Conservation (phyloP, 2,329 filamentous ascomycete species). For the Alternaria sp. region DNA sequence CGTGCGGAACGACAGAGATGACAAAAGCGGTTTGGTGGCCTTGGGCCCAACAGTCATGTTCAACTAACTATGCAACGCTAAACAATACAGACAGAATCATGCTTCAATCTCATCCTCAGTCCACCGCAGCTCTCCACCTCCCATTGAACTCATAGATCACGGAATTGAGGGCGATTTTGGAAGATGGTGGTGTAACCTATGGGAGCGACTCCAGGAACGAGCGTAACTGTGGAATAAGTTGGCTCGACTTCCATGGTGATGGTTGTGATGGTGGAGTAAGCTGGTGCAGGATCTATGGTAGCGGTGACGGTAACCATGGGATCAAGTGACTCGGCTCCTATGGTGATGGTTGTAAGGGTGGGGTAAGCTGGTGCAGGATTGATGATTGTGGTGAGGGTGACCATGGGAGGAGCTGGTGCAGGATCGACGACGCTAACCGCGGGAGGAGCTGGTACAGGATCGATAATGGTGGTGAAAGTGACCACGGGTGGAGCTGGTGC, state of each 20-base stretch:
- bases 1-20: not conserved
- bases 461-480: not conserved
- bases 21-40: slow-evolving; percentile 8
- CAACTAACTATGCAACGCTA: not conserved
- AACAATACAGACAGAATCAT: slow-evolving; percentile 4
- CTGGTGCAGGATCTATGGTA: not conserved
- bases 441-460: not conserved
- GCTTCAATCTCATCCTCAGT: not conserved
- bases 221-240: slow-evolving; percentile 1
- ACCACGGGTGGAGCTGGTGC: not conserved
- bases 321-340: not conserved
- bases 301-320: not conserved
- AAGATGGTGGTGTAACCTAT: not conserved
- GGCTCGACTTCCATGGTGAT: not conserved
- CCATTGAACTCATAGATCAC: not conserved
- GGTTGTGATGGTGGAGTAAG: not conserved
- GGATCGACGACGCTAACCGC: not conserved
- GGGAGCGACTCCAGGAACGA: not conserved
- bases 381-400: not conserved
- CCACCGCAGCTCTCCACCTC: not conserved
- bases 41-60: slow-evolving; percentile 24
- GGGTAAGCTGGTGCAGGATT: not conserved
- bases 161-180: not conserved
- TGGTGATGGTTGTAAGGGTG: not conserved
- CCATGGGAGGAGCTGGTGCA: not conserved